phyloP scores from a whole-genome alignment of 2,329 filamentous ascomycete species.

The Paraphoma sp. region DNA sequence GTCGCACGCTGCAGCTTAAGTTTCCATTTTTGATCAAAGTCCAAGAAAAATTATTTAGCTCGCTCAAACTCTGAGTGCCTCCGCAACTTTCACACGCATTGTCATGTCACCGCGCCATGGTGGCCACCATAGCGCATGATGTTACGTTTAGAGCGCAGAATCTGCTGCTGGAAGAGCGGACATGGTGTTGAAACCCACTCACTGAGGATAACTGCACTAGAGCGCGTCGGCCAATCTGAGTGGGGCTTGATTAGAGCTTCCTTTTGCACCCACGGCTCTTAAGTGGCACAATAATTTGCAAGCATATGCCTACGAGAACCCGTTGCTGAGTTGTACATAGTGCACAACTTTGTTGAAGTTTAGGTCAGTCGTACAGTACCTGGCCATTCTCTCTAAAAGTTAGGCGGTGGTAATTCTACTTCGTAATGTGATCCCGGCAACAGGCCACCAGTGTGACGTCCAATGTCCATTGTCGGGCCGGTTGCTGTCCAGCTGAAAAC shows the following conservation, averaged over 20 bases:
- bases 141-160: background rate
- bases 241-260: background rate
- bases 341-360: background rate
- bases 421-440: too few species aligned
- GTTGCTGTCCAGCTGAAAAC: background rate
- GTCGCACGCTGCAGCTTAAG: too few species aligned
- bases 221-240: background rate
- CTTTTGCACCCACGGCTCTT: background rate
- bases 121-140: background rate
- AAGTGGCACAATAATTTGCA: background rate
- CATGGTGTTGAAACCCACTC: background rate
- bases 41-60: too few species aligned
- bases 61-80: too few species aligned
- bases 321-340: background rate
- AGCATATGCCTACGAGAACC: background rate
- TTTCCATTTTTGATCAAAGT: too few species aligned
- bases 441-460: too few species aligned
- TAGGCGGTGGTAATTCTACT: too few species aligned
- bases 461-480: background rate
- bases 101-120: background rate
- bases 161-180: background rate
- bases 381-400: background rate
- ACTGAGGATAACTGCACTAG: background rate
- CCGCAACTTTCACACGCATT: too few species aligned
- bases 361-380: background rate